Evolutionary conservation across 2,329 filamentous ascomycete species (phyloP), one percentile per base, ranked within the genome.

Genomic region (Chaetomium strumarium): DNA sequence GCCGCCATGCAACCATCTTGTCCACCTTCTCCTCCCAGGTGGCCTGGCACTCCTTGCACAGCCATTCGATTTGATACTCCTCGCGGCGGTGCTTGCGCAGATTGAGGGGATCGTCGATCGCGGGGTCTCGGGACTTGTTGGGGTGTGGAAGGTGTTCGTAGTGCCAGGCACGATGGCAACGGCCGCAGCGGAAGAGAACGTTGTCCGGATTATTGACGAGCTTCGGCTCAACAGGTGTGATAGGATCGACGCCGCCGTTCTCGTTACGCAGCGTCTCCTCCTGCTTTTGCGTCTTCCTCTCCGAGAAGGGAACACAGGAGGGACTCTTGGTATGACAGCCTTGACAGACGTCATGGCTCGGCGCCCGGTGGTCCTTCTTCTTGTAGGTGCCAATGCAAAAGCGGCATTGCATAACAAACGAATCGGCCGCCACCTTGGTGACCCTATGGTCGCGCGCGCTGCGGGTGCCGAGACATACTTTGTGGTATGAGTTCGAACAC

Each of bases 371-470:
- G 58, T 96, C 89, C 62, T 87, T 91, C 64, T 83, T 83, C 55
- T 75, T 73, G 42, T 83, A 77, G 17, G 78, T 65, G 3, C 85
- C 85, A 56, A 97, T 78, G 66, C 93, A 99, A 52, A 84, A 86
- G 59, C 84, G 85, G 70, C 93, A 99, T 66, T 99, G 93, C 37
- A 99, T 72, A 14, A 99, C 84, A 61, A 95, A 97, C 36, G 85
- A 70, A 2, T 85, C 82, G 1, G 85, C 75, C 2, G 76, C 84
- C 48, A 96, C 70, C 67, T 97, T 99, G 20, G 90, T 97, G 10
- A 89, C 89, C 34, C 93, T 72, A 66, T 97, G 93, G n/a, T 96
- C 90, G 55, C 93, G 80, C 12, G 68, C 74, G 47, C 78, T 80
- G 46, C 93, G 81, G 45, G 77, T 75, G 1, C 92, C 90, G 29